phyloP scores from a whole-genome alignment of 495 filamentous ascomycete genomes.

The Podospora anserina region DNA sequence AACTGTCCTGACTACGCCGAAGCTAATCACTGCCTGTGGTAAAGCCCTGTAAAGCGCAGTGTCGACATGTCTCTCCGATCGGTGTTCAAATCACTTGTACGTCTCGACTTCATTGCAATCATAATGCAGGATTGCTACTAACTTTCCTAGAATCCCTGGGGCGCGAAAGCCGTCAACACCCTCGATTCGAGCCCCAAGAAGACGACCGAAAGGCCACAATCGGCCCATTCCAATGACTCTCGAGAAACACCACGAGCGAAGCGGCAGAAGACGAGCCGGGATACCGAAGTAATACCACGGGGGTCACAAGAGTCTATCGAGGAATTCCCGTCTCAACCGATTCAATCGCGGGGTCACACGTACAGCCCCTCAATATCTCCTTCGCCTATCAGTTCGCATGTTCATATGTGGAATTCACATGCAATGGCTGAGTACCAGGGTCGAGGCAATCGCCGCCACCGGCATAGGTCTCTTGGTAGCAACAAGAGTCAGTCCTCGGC shows the following conservation, averaged over 20 bases:
- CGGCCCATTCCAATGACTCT: not conserved
- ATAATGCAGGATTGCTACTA: not conserved
- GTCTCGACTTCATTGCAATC: not conserved
- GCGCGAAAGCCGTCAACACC: slow-evolving; percentile 11
- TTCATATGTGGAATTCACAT: not conserved
- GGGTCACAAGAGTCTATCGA: slow-evolving; percentile 12
- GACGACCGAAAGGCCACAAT: not conserved
- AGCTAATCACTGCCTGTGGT: slow-evolving; percentile 15
- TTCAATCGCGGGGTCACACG: not conserved
- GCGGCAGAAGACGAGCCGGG: slow-evolving; percentile 24
- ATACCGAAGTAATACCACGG: not conserved
- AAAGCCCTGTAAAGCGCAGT: slow-evolving; percentile 25
- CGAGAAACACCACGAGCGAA: slow-evolving; percentile 24
- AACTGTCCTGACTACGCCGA: not conserved
- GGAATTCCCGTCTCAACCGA: slow-evolving; percentile 20
- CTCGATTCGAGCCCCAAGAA: slow-evolving; percentile 12
- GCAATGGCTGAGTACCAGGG: not conserved
- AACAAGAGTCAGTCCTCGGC: slow-evolving; percentile 4
- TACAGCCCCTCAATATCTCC: not conserved
- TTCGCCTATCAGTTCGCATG: not conserved
- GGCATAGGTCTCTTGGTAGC: not conserved
- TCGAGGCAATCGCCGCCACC: not conserved
- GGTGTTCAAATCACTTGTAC: not conserved
- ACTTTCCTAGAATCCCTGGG: not conserved
- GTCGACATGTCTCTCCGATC: slow-evolving; percentile 18